Conservation (phyloP, 306 rosid species). For the Senna tora region DNA sequence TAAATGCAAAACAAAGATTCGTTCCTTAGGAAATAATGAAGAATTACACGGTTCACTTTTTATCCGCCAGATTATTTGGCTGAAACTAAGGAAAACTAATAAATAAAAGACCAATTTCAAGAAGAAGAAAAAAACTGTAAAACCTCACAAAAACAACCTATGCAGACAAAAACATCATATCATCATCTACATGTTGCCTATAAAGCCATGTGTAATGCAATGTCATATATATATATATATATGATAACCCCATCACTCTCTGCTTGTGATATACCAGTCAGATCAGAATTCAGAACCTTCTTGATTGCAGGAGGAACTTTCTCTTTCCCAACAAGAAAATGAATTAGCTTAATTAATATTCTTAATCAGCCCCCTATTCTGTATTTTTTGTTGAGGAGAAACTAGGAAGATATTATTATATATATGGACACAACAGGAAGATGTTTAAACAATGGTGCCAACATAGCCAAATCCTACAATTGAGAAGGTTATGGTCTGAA, state of each 20-base stretch:
- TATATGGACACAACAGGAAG: slow-evolving; percentile 37
- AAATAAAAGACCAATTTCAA: slow-evolving; percentile 37
- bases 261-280: slow-evolving; percentile 28
- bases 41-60: slow-evolving; percentile 50
- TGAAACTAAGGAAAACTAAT: slow-evolving; percentile 48
- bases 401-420: slow-evolving; percentile 35
- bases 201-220: slow-evolving; percentile 38
- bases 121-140: slow-evolving; percentile 35
- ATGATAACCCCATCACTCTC: slow-evolving; percentile 17
- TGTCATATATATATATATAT: too few relatives aligned
- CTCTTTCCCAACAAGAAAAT: slow-evolving; percentile 40
- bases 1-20: slow-evolving; percentile 14
- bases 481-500: slow-evolving; percentile 74
- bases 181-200: slow-evolving; percentile 44
- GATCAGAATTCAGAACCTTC: too few relatives aligned
- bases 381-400: slow-evolving; percentile 38
- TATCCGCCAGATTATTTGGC: slow-evolving; percentile 50
- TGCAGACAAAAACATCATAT: slow-evolving; percentile 38
- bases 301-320: slow-evolving; percentile 39
- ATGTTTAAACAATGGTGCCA: slow-evolving; percentile 78
- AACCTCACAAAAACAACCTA: slow-evolving; percentile 58
- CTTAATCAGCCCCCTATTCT: slow-evolving; percentile 28
- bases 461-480: slow-evolving; percentile 81
- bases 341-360: slow-evolving; percentile 36
- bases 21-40: slow-evolving; percentile 21